These are phyloP conservation scores for Castanea mollissima DNA, from an alignment of 306 rosid species.

Conservation along the genomic window DNA sequence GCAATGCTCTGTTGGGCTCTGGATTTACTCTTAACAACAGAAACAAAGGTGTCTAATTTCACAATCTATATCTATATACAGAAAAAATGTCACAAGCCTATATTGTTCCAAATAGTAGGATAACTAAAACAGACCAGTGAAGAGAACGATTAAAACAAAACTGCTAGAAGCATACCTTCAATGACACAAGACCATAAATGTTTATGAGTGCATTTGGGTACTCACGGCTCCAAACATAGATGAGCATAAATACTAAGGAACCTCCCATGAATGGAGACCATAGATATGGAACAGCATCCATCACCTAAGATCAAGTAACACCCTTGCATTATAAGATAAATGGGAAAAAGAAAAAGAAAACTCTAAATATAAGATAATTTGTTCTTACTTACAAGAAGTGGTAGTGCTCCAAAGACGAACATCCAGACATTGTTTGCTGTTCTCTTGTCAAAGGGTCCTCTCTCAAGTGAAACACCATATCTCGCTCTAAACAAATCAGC, in stretches of 20 bases:
- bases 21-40: no score
- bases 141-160: neutral
- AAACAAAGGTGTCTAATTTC: neutral
- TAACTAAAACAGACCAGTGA: neutral
- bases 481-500: no score
- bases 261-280: slow-evolving; percentile 43
- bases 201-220: slow-evolving; percentile 58
- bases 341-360: neutral
- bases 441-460: slow-evolving; percentile 77
- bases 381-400: slow-evolving; percentile 54
- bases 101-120: neutral
- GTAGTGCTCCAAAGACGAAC: slow-evolving; percentile 64
- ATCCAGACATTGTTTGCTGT: slow-evolving; percentile 79
- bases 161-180: slow-evolving; percentile 44
- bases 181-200: slow-evolving; percentile 59
- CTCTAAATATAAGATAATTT: neutral
- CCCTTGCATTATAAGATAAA: neutral
- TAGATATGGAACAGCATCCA: slow-evolving; percentile 44
- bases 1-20: no score
- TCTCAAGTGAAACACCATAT: neutral
- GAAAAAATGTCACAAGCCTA: neutral
- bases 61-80: neutral
- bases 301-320: slow-evolving; percentile 38
- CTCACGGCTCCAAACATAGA: slow-evolving; percentile 76
- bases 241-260: slow-evolving; percentile 68